Percentiles rank a stretch among this genome's conserved stretches.
These are phyloP conservation scores for Stemphylium lycopersici DNA, from an alignment of 2,329 filamentous ascomycete species.

Conservation along the genomic window DNA sequence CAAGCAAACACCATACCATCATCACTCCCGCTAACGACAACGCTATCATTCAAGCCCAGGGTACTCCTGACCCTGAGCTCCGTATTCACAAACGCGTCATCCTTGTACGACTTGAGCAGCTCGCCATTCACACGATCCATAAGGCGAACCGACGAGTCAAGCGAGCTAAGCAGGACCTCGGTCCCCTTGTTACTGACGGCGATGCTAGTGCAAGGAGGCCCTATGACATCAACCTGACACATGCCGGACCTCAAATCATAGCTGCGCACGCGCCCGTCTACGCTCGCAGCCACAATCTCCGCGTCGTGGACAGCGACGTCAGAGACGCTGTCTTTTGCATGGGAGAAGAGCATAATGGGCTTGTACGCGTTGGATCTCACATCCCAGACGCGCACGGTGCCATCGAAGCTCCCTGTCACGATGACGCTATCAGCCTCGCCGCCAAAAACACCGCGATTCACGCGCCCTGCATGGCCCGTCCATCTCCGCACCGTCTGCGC, in stretches of 20 bases:
- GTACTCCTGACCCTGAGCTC: constrained; percentile 76
- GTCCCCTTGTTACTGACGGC: constrained; percentile 73
- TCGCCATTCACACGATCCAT: constrained; percentile 79
- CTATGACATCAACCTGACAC: constrained; percentile 52
- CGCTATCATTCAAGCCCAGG: constrained; percentile 76
- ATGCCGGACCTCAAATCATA: constrained; percentile 84
- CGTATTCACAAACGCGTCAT: constrained; percentile 65
- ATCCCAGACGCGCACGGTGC: constrained; percentile 73
- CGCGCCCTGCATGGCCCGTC: constrained; percentile 70
- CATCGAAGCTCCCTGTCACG: constrained; percentile 75
- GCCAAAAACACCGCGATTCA: constrained; percentile 81
- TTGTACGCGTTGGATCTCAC: constrained; percentile 51
- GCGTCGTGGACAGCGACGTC: constrained; percentile 51
- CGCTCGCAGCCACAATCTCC: constrained; percentile 74
- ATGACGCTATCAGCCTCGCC: constrained; percentile 77
- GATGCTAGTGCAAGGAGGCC: constrained; percentile 74
- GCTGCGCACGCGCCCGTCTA: constrained; percentile 79
- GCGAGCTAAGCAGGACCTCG: constrained; percentile 72
- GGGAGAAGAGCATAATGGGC: constrained; percentile 73
- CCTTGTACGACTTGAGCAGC: constrained; percentile 73
- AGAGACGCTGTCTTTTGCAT: constrained; percentile 73
- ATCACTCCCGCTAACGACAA: constrained; percentile 83
- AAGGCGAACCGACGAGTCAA: constrained; percentile 79
- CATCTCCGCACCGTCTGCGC: constrained; percentile 80
- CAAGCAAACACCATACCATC: constrained; percentile 76